Evolutionary conservation across 805 yeast species (phyloP).

Genomic region (Spathaspora passalidarum): DNA sequence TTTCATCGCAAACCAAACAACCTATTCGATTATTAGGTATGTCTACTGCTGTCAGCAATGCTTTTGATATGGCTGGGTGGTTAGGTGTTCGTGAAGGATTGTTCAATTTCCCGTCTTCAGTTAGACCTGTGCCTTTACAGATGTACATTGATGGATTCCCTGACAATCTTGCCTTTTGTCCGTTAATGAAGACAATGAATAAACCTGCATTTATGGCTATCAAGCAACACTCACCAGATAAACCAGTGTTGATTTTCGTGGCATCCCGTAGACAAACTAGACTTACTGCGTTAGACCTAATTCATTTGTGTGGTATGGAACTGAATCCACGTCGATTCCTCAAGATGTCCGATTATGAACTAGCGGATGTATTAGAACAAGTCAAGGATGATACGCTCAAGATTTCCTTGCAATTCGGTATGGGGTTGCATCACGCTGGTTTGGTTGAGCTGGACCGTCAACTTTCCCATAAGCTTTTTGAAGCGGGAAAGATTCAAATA

Average conservation of each 20-base stretch:
- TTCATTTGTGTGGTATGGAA: constrained; percentile 77
- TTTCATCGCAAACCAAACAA: constrained; percentile 55
- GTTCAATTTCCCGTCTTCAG: constrained; percentile 78
- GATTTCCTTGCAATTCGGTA: constrained; percentile 73
- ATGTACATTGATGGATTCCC: constrained; percentile 89
- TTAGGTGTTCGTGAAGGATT: constrained; percentile 69
- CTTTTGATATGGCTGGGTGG: constrained; percentile 86
- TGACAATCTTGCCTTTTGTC: constrained; percentile 75
- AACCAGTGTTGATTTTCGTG: constrained; percentile 83
- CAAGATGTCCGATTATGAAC: constrained; percentile 61
- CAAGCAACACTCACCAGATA: constrained; percentile 81
- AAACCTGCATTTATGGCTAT: constrained; percentile 91
- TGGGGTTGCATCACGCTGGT: constrained; percentile 83
- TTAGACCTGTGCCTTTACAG: constrained; percentile 80
- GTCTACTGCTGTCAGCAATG: constrained; percentile 85
- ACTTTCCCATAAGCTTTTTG: constrained; percentile 68
- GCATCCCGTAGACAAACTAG: constrained; percentile 83
- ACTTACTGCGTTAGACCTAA: constrained; percentile 73
- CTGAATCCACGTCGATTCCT: constrained; percentile 71
- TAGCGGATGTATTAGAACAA: constrained; percentile 43
- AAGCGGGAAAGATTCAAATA: constrained; percentile 66
- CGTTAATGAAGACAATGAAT: constrained; percentile 84
- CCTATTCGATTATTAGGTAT: constrained; percentile 69
- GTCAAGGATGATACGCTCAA: constrained; percentile 83
- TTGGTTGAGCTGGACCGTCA: constrained; percentile 69